Evolutionary conservation across 1,139 yeast species (phyloP), one percentile per base, ranked within the genome.

Genomic region (Candida dubliniensis): DNA sequence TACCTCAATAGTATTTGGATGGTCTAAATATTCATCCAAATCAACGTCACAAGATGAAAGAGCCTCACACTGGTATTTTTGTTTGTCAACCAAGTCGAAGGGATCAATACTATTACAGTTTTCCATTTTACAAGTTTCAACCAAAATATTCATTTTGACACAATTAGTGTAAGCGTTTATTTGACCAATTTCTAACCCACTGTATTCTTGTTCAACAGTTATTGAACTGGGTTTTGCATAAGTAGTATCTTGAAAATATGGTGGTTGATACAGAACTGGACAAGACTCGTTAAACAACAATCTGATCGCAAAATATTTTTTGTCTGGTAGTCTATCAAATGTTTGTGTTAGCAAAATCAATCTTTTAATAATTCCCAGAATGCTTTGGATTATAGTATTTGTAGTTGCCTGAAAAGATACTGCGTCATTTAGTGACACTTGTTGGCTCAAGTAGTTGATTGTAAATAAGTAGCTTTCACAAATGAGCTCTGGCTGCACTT

Each of bases 311-410:
- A 78, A 53, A 42, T 52, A 71, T 43, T 77, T 68, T 40, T 70
- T 61, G 2, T 60, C 57, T 1, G 84, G 84, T 31, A 79, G 55
- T 0, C 78, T 71, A 18, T 77, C 73, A 30, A 80, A 61, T 0
- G 74, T 62, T 55, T 80, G 84, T 0, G 83, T 77, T n/a, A 75
- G 58, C 1, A 77, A 63, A 25, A 80, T 75, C 42, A 80, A 67
- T 45, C 76, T 61, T 52, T 71, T 69, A 65, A 80, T 68, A 41
- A 79, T 38, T 11, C 36, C 14, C 34, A 49, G 52, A 12, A 46
- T 47, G 38, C 45, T 52, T 41, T 69, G 74, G 46, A 74, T 77
- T 8, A 48, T 47, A 12, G 44, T 42, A 8, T 74, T 61, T 49
- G 18, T 15, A 11, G 24, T 4, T 10, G 30, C 45, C 8, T 27